A percentile compares a stretch with the other conserved stretches of the same genome.
Conservation (phyloP, 2,329 filamentous ascomycete genomes). For the Trematosphaeria pertusa region DNA sequence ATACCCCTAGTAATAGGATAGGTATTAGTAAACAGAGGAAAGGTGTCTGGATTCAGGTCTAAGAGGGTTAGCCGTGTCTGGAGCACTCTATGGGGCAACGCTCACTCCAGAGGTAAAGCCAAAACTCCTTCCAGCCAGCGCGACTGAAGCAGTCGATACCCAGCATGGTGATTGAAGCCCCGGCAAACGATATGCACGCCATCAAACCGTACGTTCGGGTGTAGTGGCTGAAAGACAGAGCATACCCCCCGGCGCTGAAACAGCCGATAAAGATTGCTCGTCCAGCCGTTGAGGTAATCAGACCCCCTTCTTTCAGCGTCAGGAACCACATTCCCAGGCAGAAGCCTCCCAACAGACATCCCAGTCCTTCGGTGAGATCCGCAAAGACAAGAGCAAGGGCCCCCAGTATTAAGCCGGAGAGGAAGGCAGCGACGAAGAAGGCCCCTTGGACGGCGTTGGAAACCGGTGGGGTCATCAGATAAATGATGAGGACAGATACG, state of each 20-base stretch:
- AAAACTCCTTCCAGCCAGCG: slow-evolving; percentile 95
- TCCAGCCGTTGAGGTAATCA: slow-evolving; percentile 67
- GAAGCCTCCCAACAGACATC: slow-evolving; percentile 86
- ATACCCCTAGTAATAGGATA: slow-evolving; percentile 90
- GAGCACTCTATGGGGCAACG: slow-evolving; percentile 7
- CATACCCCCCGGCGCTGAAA: slow-evolving; percentile 72
- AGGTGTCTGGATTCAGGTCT: slow-evolving; percentile 76
- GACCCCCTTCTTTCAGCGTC: slow-evolving; percentile 75
- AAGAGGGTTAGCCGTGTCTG: slow-evolving; percentile 19
- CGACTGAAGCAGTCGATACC: slow-evolving; percentile 90
- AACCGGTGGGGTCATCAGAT: slow-evolving; percentile 84
- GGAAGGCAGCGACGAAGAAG: slow-evolving; percentile 79
- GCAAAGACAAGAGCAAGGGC: slow-evolving; percentile 77
- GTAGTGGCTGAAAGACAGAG: slow-evolving; percentile 73
- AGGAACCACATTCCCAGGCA: slow-evolving; percentile 91
- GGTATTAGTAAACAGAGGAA: slow-evolving; percentile 76
- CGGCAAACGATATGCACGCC: slow-evolving; percentile 76
- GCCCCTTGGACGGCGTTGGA: slow-evolving; percentile 80
- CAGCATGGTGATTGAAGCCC: slow-evolving; percentile 78
- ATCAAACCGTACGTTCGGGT: slow-evolving; percentile 83
- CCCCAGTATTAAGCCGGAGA: slow-evolving; percentile 78
- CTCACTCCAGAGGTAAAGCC: slow-evolving; percentile 86
- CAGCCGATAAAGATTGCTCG: slow-evolving; percentile 78
- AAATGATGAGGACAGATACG: slow-evolving; percentile 82
- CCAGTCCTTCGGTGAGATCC: slow-evolving; percentile 84